Conservation (phyloP, 345 rosid genomes). For the Dimocarpus longan region DNA sequence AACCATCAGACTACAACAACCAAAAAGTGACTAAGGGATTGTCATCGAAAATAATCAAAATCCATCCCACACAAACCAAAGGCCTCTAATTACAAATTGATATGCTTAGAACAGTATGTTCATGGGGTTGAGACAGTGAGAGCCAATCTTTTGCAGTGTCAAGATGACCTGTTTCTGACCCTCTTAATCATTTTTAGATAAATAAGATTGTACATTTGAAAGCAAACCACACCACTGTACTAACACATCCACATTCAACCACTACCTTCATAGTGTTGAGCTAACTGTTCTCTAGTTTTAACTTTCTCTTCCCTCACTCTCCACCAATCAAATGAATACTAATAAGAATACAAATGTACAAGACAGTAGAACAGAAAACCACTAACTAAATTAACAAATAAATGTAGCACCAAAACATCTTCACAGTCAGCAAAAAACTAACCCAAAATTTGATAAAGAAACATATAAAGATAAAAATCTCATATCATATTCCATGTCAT, state of each 20-base stretch:
- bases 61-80: too few species aligned
- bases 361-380: background rate
- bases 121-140: background rate
- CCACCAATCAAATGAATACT: background rate
- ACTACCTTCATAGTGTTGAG: background rate
- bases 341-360: background rate
- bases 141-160: background rate
- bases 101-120: background rate
- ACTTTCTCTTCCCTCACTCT: background rate
- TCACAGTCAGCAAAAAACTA: background rate
- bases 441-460: background rate
- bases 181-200: background rate
- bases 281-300: background rate
- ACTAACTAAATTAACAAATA: background rate
- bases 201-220: background rate
- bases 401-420: background rate
- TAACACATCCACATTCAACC: background rate
- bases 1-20: background rate
- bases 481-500: background rate
- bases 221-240: background rate
- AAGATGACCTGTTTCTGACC: background rate
- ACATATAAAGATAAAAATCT: background rate
- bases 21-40: background rate
- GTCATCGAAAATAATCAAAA: background rate
- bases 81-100: background rate